A percentile compares a stretch with the other conserved stretches of the same genome.
These are phyloP conservation scores for Pinus albicaulis DNA, from an alignment of 75 land plant species.

Conservation along the genomic window DNA sequence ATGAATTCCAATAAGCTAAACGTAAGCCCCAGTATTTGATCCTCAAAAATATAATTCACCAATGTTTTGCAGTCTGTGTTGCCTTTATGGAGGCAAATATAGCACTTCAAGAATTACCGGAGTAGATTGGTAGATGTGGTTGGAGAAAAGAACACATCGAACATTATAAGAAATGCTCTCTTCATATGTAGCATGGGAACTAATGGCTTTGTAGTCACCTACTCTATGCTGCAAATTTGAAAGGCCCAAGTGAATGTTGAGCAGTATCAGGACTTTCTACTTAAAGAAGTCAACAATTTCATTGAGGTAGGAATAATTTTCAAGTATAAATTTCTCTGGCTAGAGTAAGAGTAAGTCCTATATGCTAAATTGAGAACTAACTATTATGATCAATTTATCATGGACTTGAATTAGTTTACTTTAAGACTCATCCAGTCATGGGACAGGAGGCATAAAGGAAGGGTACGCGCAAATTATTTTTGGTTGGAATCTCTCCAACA, in stretches of 20 bases:
- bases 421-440: no score
- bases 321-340: no score
- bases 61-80: constrained; percentile 42
- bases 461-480: no score
- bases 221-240: constrained; percentile 10
- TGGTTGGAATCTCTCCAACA: no score
- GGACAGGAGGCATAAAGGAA: no score
- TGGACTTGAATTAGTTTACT: no score
- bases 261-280: constrained; percentile 41
- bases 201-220: constrained; percentile 60
- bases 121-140: constrained; percentile 23
- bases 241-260: constrained; percentile 8
- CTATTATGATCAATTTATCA: no score
- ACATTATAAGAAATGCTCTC: constrained; percentile 32
- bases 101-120: constrained; percentile 59
- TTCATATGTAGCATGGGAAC: constrained; percentile 61
- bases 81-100: constrained; percentile 50
- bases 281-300: constrained; percentile 22
- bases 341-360: no score
- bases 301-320: not conserved
- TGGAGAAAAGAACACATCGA: constrained; percentile 32
- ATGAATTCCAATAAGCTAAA: not conserved
- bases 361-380: no score
- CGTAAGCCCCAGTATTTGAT: not conserved
- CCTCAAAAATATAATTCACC: no score